phyloP scores from a whole-genome alignment of 2,329 filamentous ascomycete genomes.

The Plectosphaerella sp. region DNA sequence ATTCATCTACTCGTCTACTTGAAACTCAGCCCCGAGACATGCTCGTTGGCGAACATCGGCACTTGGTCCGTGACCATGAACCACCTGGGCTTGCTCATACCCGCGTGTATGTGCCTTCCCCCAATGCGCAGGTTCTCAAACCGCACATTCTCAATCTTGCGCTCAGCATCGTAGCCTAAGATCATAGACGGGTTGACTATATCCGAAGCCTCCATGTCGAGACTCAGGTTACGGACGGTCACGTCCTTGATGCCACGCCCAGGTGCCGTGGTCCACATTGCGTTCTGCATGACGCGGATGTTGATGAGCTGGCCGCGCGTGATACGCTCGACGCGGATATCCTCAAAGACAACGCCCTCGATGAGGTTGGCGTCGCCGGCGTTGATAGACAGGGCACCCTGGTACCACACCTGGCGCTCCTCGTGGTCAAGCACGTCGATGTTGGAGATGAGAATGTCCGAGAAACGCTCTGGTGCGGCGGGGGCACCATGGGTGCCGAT shows the following conservation, averaged over 20 bases:
- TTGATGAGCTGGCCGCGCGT: constrained; percentile 25
- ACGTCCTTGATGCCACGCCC: constrained; percentile 24
- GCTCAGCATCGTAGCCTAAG: constrained; percentile 6
- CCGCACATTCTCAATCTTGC: constrained; percentile 11
- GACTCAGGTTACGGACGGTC: constrained; percentile 17
- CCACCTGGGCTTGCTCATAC: constrained; percentile 10
- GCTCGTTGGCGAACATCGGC: constrained; percentile 13
- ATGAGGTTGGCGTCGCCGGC: constrained; percentile 26
- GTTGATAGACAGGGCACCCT: constrained; percentile 28
- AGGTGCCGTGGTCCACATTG: constrained; percentile 26
- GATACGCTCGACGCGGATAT: constrained; percentile 25
- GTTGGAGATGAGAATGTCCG: constrained; percentile 21
- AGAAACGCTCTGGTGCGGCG: constrained; percentile 23
- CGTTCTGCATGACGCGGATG: constrained; percentile 27
- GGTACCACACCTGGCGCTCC: constrained; percentile 27
- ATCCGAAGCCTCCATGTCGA: constrained; percentile 4
- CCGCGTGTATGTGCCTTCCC: constrained; percentile 14
- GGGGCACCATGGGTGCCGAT: constrained; percentile 30
- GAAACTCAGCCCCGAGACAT: constrained; percentile 11
- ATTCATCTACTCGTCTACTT: not conserved
- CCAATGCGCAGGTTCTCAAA: constrained; percentile 19
- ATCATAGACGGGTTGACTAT: constrained; percentile 13
- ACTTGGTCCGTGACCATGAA: constrained; percentile 6
- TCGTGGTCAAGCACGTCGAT: constrained; percentile 30
- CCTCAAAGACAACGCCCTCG: constrained; percentile 19